phyloP scores from a whole-genome alignment of 2,329 filamentous ascomycete species.

The Trichoderma sp. region DNA sequence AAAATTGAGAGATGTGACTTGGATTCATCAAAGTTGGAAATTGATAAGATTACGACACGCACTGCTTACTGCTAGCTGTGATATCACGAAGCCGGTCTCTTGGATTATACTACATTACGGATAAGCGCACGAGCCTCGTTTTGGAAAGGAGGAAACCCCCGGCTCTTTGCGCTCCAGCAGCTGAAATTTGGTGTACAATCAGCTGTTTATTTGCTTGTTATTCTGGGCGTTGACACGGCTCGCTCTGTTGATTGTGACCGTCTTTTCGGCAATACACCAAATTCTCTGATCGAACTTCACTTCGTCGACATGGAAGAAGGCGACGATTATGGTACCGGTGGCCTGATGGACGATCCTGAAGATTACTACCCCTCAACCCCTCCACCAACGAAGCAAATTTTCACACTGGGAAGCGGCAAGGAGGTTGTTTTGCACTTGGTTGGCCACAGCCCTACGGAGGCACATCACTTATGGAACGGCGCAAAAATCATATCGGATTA shows the following conservation, averaged over 20 bases:
- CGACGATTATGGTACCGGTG: slow-evolving; percentile 38
- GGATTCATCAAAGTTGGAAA: neutral
- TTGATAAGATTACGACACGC: neutral
- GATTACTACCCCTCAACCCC: slow-evolving; percentile 78
- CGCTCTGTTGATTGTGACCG: neutral
- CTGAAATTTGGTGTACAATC: neutral
- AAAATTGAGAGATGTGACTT: slow-evolving; percentile 7
- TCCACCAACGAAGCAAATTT: slow-evolving; percentile 67
- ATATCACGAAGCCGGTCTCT: neutral
- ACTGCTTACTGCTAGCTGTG: neutral
- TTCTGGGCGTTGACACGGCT: neutral
- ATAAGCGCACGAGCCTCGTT: neutral
- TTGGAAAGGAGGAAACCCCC: neutral
- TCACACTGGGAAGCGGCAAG: slow-evolving; percentile 65
- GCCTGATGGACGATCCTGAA: slow-evolving; percentile 75
- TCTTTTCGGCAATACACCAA: neutral
- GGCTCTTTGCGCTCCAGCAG: neutral
- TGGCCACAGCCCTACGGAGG: slow-evolving; percentile 84
- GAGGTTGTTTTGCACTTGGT: slow-evolving; percentile 72
- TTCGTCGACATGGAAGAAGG: slow-evolving; percentile 32
- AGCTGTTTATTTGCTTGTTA: neutral
- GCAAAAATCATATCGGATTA: slow-evolving; percentile 73
- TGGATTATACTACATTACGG: neutral
- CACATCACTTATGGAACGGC: slow-evolving; percentile 89
- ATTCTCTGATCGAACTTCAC: neutral